Conservation (phyloP, 2,329 filamentous ascomycete species). For the Alternaria gansuensis region DNA sequence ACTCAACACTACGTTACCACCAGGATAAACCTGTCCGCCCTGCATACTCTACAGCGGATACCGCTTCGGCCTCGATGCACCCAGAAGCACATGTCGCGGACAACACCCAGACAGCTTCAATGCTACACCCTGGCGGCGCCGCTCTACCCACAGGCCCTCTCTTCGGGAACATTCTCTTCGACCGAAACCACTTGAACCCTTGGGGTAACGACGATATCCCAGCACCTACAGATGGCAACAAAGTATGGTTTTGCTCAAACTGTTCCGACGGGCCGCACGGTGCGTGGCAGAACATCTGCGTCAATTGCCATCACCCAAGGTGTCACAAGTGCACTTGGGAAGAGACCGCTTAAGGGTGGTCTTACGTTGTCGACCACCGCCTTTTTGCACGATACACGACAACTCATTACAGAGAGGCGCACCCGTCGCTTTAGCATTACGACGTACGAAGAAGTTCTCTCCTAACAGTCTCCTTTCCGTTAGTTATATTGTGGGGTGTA, state of each 20-base stretch:
- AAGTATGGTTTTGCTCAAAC: background rate
- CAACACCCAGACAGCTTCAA: background rate
- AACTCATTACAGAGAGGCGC: no score
- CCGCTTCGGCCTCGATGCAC: background rate
- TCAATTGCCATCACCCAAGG: background rate
- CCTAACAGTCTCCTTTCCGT: no score
- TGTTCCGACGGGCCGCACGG: constrained; percentile 3
- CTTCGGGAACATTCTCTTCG: background rate
- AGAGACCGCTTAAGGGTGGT: background rate
- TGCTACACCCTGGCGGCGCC: background rate
- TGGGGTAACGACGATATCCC: background rate
- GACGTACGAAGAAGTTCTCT: no score
- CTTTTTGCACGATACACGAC: background rate
- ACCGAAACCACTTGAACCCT: background rate
- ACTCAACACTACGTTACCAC: background rate
- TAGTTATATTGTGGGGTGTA: no score
- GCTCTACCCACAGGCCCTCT: background rate
- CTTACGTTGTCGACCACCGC: background rate
- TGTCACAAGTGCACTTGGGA: background rate
- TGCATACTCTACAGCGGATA: background rate
- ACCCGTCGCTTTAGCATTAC: no score
- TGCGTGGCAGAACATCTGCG: constrained; percentile 1
- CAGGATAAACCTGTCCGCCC: background rate
- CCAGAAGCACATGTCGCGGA: background rate
- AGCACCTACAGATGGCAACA: background rate